phyloP scores from a whole-genome alignment of 345 rosid genomes.

The Bruguiera gymnorhiza region DNA sequence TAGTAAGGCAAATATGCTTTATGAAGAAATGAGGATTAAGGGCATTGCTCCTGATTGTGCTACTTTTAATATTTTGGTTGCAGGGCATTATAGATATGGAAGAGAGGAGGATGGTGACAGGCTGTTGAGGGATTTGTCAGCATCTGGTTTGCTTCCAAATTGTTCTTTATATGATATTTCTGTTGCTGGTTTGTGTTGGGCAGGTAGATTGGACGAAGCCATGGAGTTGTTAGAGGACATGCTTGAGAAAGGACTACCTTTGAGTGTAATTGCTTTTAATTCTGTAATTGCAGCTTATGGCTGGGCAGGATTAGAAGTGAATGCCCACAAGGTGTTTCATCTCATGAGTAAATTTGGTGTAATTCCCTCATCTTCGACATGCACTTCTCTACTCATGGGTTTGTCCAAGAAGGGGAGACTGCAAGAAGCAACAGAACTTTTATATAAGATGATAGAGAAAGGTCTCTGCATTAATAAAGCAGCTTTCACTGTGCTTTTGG shows the following conservation, averaged over 20 bases:
- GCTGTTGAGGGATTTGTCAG: slow-evolving; percentile 45
- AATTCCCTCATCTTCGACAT: slow-evolving; percentile 59
- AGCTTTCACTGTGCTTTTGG: slow-evolving; percentile 63
- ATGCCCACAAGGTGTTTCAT: slow-evolving; percentile 45
- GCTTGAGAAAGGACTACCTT: slow-evolving; percentile 57
- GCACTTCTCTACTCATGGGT: slow-evolving; percentile 59
- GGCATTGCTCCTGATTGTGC: slow-evolving; percentile 57
- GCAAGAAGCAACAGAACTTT: slow-evolving; percentile 48
- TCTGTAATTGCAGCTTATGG: slow-evolving; percentile 65
- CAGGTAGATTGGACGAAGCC: slow-evolving; percentile 55
- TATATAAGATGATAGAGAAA: slow-evolving; percentile 46
- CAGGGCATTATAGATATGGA: slow-evolving; percentile 60
- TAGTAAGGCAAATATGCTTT: slow-evolving; percentile 49
- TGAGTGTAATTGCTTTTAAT: slow-evolving; percentile 56
- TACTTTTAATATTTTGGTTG: slow-evolving; percentile 63
- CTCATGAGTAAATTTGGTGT: slow-evolving; percentile 47
- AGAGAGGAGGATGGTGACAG: slow-evolving; percentile 46
- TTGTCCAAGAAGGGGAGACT: slow-evolving; percentile 52
- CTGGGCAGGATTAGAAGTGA: slow-evolving; percentile 44
- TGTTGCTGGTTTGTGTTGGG: slow-evolving; percentile 67
- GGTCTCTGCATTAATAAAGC: slow-evolving; percentile 47
- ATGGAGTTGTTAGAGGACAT: slow-evolving; percentile 39
- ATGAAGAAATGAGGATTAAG: slow-evolving; percentile 50
- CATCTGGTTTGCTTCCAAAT: slow-evolving; percentile 30
- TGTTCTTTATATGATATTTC: slow-evolving; percentile 43